Conservation (phyloP, 106 monocot species). For the Vanilla planifolia region DNA sequence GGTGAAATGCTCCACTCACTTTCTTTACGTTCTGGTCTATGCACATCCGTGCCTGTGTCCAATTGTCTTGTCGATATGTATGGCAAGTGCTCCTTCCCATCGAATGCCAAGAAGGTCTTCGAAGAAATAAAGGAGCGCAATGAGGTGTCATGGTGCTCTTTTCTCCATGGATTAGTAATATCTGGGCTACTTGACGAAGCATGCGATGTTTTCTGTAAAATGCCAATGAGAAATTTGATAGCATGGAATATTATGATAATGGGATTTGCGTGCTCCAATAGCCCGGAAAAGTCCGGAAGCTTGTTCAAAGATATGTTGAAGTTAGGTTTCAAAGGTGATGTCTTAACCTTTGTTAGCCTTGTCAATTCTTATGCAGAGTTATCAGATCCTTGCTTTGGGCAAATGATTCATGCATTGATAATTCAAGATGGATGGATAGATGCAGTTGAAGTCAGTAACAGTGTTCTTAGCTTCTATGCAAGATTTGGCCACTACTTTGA, state of each 20-base stretch:
- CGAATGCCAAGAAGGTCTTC: constrained; percentile 30
- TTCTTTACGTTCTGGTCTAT: constrained; percentile 23
- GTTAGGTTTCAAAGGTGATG: constrained; percentile 27
- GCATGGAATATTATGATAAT: constrained; percentile 69
- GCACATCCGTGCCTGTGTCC: constrained; percentile 35
- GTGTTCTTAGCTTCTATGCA: constrained; percentile 48
- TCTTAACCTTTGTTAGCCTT: constrained; percentile 33
- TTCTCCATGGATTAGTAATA: constrained; percentile 36
- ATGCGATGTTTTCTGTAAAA: constrained; percentile 28
- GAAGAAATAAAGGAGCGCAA: constrained; percentile 31
- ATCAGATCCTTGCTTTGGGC: constrained; percentile 18
- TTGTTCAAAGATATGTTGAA: constrained; percentile 47
- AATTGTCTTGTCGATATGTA: constrained; percentile 68
- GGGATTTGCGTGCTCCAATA: constrained; percentile 26
- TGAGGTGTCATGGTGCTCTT: constrained; percentile 62
- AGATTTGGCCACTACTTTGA: constrained; percentile 14
- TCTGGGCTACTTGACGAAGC: constrained; percentile 19
- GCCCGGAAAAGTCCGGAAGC: not conserved
- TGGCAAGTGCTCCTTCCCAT: constrained; percentile 31
- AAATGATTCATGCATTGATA: constrained; percentile 29
- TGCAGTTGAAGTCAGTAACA: constrained; percentile 45
- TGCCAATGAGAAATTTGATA: constrained; percentile 25
- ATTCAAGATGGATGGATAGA: constrained; percentile 31
- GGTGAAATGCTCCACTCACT: constrained; percentile 49
- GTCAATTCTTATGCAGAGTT: constrained; percentile 29